These are phyloP conservation scores for Ustilago trichophora DNA, from an alignment of 1,284 basidiomycete species.

Conservation along the genomic window DNA sequence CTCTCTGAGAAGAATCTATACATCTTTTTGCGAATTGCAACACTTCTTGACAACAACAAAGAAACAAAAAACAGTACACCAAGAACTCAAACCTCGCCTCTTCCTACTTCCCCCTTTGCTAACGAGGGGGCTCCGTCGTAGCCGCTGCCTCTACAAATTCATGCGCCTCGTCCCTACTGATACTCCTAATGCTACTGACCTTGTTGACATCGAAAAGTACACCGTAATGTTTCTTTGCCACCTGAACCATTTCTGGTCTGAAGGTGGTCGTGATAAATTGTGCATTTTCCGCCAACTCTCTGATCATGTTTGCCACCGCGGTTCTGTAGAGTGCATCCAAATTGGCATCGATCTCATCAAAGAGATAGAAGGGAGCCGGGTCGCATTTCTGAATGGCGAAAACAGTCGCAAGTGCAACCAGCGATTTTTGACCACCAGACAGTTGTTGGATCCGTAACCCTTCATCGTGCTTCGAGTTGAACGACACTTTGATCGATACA, in stretches of 20 bases:
- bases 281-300: conserved; percentile 82
- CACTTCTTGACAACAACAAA: too few relatives aligned
- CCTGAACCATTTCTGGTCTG: conserved; percentile 93
- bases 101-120: too few relatives aligned
- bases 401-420: conserved; percentile 94
- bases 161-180: conserved; percentile 83
- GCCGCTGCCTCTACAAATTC: conserved; percentile 78
- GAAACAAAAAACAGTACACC: not conserved
- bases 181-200: conserved; percentile 79
- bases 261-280: conserved; percentile 99
- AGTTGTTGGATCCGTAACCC: conserved; percentile 94
- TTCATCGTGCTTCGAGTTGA: conserved; percentile 97
- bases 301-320: conserved; percentile 96
- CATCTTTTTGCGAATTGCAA: too few relatives aligned
- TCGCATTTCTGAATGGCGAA: conserved; percentile 99
- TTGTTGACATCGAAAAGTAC: conserved; percentile 98
- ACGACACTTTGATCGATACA: conserved; percentile 96
- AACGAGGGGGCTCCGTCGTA: conserved; percentile 33
- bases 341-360: conserved; percentile 99
- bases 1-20: too few relatives aligned
- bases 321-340: conserved; percentile 97
- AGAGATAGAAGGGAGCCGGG: conserved; percentile 99
- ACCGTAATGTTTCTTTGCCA: conserved; percentile 96
- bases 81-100: not conserved
- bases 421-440: conserved; percentile 95